Base-by-base conservation (phyloP, 2,329 filamentous ascomycete genomes). In the Fusarium piperis region DNA sequence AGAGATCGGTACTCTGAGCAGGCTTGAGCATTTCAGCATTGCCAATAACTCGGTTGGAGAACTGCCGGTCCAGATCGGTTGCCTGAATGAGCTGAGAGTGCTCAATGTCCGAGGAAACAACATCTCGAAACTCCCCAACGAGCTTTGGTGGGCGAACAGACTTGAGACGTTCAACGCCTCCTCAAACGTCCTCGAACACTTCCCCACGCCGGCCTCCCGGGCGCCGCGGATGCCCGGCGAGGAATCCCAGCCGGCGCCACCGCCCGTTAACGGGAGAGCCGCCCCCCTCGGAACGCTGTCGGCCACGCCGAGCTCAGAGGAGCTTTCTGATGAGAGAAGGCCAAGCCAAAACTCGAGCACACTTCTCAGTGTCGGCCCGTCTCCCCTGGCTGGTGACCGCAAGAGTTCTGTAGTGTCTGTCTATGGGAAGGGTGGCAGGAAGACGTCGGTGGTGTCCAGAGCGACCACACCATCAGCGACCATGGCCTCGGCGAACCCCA, bases 81-180 rank as follows among this genome's bases (percentile, higher is more conserved):
- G 93, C 71, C 86, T 99, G 26, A 89, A 87, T 1, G 95, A 98
- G 79, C 86, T 99, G 68, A 92, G 91, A 59, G 92, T 94, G 69
- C 86, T 99, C 41, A 95, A 99, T 78, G 88, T 98, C 18, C 90
- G 95, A 70, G 94, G 96, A 78, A 99, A 98, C 84, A 99, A 98
- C 78, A 88, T 99, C 64, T 92, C 92, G 72, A 92, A 92, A 77
- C 85, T 99, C 33, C 96, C 96, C 2, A 90, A 93, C 78, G 96
- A 99, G 78, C 88, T 99, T n/a, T 99, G 96, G 96, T 95, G 94
- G 86, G 95, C 95, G 58, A 92, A 92, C 75, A 94, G 92, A 78
- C 83, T 99, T 61, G 95, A 98, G 81, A 95, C 92, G 0, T 88
- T 99, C 65, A 99, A 99, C 76, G 91, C 97, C 13, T 98, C 95